These are phyloP conservation scores for Ormosia emarginata DNA, from an alignment of 306 rosid genomes.

Conservation along the genomic window DNA sequence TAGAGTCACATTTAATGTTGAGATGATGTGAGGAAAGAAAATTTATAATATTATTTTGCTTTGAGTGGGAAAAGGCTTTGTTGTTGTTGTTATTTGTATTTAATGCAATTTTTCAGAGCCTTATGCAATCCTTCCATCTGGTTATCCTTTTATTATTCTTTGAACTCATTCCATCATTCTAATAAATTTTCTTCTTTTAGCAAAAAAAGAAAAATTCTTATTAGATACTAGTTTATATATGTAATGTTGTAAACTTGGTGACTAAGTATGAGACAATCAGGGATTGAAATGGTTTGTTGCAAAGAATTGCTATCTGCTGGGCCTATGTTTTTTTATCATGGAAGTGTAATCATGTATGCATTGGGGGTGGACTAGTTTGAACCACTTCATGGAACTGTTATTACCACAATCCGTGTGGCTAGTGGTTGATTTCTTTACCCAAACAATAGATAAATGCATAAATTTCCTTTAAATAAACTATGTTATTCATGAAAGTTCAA, in stretches of 20 bases:
- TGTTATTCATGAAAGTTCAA: background rate
- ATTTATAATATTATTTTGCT: background rate
- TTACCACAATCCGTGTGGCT: background rate
- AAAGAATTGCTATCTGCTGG: background rate
- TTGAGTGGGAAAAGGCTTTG: too few relatives aligned
- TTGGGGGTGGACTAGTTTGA: background rate
- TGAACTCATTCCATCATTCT: background rate
- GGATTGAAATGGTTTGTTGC: slow-evolving; percentile 8
- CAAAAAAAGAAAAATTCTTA: background rate
- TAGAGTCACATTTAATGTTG: background rate
- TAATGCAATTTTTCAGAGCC: background rate
- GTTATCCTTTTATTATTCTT: background rate
- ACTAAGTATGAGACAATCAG: background rate
- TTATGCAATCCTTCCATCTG: background rate
- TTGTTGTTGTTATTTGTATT: background rate
- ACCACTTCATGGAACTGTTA: background rate
- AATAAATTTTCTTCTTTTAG: background rate
- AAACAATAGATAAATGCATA: background rate
- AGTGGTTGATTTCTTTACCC: background rate
- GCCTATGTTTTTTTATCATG: background rate
- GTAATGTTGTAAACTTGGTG: background rate
- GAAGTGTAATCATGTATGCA: background rate
- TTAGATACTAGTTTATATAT: background rate
- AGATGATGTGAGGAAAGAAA: background rate
- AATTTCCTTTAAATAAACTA: background rate